Conservation (phyloP, 306 rosid species). For the Medicago ruthenica region DNA sequence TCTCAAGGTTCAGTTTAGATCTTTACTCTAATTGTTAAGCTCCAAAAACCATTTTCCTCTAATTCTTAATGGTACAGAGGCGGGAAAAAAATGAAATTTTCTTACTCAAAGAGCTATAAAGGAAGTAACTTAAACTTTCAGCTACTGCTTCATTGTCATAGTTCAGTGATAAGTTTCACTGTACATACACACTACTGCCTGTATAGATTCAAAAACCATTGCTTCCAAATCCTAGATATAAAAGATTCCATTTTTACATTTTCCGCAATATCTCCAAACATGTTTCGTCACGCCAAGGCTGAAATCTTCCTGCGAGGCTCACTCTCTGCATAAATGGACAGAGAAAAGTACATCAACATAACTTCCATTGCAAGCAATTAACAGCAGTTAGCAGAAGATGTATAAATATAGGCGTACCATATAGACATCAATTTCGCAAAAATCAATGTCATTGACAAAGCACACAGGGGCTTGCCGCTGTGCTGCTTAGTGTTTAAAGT, state of each 20-base stretch:
- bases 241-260: constrained; percentile 23
- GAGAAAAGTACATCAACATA: constrained; percentile 15
- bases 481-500: not conserved
- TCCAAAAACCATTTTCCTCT: not conserved
- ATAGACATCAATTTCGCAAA: not conserved
- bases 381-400: constrained; percentile 6
- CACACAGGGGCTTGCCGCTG: not conserved
- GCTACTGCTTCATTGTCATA: not conserved
- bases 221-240: constrained; percentile 22
- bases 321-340: constrained; percentile 52
- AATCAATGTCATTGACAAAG: not conserved
- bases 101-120: not conserved
- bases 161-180: constrained; percentile 19
- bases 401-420: not conserved
- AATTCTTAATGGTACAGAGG: not conserved
- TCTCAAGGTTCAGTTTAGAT: not conserved
- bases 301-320: constrained; percentile 51
- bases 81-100: not conserved
- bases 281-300: constrained; percentile 68
- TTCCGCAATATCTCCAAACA: constrained; percentile 48
- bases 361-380: not conserved
- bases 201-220: not conserved
- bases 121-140: not conserved
- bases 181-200: not conserved
- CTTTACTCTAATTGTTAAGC: not conserved